Base-by-base conservation (phyloP, 768 basidiomycete species). In the Naganishia kalamii region DNA sequence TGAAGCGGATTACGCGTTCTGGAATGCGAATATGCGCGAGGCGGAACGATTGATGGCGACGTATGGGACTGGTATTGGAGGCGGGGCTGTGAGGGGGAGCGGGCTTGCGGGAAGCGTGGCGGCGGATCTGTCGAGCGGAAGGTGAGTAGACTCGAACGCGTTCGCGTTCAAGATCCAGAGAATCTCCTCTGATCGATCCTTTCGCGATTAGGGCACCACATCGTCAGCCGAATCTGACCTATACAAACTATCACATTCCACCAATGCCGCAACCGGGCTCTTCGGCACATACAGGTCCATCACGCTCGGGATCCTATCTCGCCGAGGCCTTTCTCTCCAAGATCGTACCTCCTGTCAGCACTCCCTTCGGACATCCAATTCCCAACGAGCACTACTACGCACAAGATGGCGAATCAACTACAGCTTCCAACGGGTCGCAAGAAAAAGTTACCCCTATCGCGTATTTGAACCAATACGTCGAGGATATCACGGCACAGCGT, bases 1-100 rank as follows among this genome's bases (percentile, higher is more conserved):
- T 1, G 54, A 59, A 21, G 68, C 67, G 50, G 75, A 76, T 47
- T 71, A 69, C 70, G 64, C 51, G 13, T 47, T 71, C 15, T 57
- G 54, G 54, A 37, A 23, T 15, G 54, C 54, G 3, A 57, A 57
- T 40, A 57, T 35, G 54, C 35, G 54, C 23, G 54, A 57, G 21
- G 54, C 54, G 21, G 54, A 57, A 23, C 54, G 54, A 3, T 25
- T 57, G 35, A 57, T 57, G 35, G 23, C 23, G 54, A 35, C 35
- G 15, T 57, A 57, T 40, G 54, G 54, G 23, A 41, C 37, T 41
- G 54, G 54, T n/a, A 57, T 57, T 8, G 54, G 54, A 40, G 54
- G 54, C 12, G 54, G 35, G 21, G 54, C 54, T 21, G 54, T 23
- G 54, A 57, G 54, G 17, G 54, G 54, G 10, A 57, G 54, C 27